Conservation (phyloP, 495 filamentous ascomycete species). For the Hapsidospora chrysogenum region DNA sequence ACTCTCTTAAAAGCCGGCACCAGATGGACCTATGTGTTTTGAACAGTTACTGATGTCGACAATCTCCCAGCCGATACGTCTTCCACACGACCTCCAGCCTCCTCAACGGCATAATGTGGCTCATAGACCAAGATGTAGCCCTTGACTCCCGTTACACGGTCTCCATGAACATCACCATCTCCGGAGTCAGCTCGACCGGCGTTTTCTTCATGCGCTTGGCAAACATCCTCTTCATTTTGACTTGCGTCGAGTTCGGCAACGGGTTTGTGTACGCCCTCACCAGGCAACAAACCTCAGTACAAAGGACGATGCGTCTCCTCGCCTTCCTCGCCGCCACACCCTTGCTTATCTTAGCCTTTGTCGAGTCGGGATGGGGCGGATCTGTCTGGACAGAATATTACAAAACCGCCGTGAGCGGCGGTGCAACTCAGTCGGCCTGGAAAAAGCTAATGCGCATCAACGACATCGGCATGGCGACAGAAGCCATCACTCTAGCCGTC, state of each 20-base stretch:
- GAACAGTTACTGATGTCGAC: not conserved
- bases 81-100: not conserved
- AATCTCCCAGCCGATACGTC: not conserved
- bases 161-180: not conserved
- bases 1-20: not conserved
- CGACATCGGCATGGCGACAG: not conserved
- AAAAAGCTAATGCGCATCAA: not conserved
- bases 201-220: not conserved
- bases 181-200: not conserved
- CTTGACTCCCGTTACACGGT: too few relatives aligned
- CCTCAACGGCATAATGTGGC: not conserved
- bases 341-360: not conserved
- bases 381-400: not conserved
- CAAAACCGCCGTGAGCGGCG: not conserved
- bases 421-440: not conserved
- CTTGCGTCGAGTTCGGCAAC: not conserved
- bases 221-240: not conserved
- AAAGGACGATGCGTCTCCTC: not conserved
- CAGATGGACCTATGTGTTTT: not conserved
- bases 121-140: not conserved
- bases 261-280: not conserved
- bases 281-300: not conserved
- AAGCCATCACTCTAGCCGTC: not conserved
- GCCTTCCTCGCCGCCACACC: not conserved
- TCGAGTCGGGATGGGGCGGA: not conserved